A percentile compares a stretch with the other conserved stretches of the same genome.
phyloP scores from a whole-genome alignment of 23 red algal species.

The Gracilaria vermiculophylla region DNA sequence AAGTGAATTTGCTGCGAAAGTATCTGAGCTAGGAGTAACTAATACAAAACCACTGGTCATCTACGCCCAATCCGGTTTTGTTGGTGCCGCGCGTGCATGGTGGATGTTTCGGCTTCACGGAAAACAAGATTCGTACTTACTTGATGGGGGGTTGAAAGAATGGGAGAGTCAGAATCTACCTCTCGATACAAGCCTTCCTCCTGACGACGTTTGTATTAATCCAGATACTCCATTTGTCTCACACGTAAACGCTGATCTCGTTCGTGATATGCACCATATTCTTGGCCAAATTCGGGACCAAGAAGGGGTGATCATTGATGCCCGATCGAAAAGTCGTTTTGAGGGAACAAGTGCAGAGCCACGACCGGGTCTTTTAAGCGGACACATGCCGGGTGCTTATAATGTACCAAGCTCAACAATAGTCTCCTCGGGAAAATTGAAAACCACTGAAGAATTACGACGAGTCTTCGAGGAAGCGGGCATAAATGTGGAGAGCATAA shows the following conservation, averaged over 20 bases:
- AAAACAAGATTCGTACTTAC: constrained; percentile 59
- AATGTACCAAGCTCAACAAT: constrained; percentile 54
- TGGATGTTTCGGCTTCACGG: constrained; percentile 91
- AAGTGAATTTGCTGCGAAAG: constrained; percentile 43
- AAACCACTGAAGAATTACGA: constrained; percentile 29
- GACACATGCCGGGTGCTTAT: constrained; percentile 72
- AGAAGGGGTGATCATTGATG: constrained; percentile 73
- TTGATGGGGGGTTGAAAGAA: constrained; percentile 73
- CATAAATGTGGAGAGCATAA: constrained; percentile 5
- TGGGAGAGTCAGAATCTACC: constrained; percentile 45
- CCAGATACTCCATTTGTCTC: not conserved
- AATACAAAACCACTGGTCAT: constrained; percentile 56
- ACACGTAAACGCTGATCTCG: constrained; percentile 15
- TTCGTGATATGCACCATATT: constrained; percentile 48
- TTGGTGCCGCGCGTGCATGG: constrained; percentile 87
- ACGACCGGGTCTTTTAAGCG: constrained; percentile 63
- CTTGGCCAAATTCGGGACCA: constrained; percentile 8
- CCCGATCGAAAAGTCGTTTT: constrained; percentile 76
- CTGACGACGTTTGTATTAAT: not conserved
- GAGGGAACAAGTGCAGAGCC: constrained; percentile 78
- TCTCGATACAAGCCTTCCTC: constrained; percentile 16
- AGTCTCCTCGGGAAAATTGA: constrained; percentile 31
- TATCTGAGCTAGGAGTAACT: constrained; percentile 19
- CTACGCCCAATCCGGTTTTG: constrained; percentile 68
- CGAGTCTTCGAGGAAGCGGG: constrained; percentile 38